Evolutionary conservation across 805 yeast genomes (phyloP).

Genomic region (Cyberlindnera bimundalis): DNA sequence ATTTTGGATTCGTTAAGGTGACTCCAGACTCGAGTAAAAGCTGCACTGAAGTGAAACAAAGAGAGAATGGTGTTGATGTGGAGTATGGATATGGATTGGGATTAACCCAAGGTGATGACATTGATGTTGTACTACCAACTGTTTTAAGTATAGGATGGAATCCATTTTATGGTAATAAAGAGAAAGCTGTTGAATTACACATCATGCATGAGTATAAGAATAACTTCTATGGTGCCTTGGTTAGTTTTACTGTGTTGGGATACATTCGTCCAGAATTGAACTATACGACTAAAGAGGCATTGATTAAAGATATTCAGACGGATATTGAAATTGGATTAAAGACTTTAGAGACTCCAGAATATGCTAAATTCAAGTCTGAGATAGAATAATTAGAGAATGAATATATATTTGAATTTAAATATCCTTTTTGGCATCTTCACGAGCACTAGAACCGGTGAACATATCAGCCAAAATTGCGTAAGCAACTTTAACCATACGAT

Average conservation of each 20-base stretch:
- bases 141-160: slow-evolving; percentile 97
- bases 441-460: slow-evolving; percentile 23
- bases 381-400: not conserved
- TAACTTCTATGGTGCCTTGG: slow-evolving; percentile 78
- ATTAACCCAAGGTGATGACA: slow-evolving; percentile 37
- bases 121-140: slow-evolving; percentile 64
- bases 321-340: slow-evolving; percentile 70
- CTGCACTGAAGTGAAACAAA: slow-evolving; percentile 17
- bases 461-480: slow-evolving; percentile 37
- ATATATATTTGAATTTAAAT: slow-evolving; percentile 13
- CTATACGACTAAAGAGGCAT: slow-evolving; percentile 76
- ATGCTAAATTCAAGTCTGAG: slow-evolving; percentile 31
- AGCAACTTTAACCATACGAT: slow-evolving; percentile 69
- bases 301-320: slow-evolving; percentile 75
- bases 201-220: slow-evolving; percentile 66
- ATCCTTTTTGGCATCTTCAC: slow-evolving; percentile 28
- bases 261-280: slow-evolving; percentile 88
- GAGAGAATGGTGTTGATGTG: slow-evolving; percentile 41
- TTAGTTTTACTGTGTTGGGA: slow-evolving; percentile 73
- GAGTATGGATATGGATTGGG: slow-evolving; percentile 59
- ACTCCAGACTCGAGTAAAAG: slow-evolving; percentile 1
- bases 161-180: slow-evolving; percentile 79
- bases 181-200: slow-evolving; percentile 85
- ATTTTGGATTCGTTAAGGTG: slow-evolving; percentile 63
- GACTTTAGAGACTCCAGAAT: slow-evolving; percentile 42